Conservation (phyloP, 2,329 filamentous ascomycete species). For the Raffaelea deltoideospora region DNA sequence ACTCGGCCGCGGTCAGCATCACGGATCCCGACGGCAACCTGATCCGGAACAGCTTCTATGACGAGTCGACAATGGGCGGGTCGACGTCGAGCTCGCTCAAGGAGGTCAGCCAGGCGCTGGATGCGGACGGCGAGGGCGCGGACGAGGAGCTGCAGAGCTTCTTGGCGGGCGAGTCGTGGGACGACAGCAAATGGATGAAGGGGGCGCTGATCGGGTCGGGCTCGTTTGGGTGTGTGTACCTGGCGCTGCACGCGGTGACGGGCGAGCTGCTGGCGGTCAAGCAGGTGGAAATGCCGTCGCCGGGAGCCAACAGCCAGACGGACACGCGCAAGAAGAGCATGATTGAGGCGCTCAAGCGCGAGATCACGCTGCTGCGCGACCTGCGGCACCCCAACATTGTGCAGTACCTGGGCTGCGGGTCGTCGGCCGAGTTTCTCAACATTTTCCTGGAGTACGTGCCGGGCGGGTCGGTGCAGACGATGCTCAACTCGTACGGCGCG, state of each 20-base stretch:
- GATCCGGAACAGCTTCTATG: slow-evolving; percentile 65
- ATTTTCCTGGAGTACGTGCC: slow-evolving; percentile 99
- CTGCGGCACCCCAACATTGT: slow-evolving; percentile 95
- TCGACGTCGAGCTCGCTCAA: slow-evolving; percentile 58
- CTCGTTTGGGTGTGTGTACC: slow-evolving; percentile 89
- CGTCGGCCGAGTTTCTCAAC: slow-evolving; percentile 81
- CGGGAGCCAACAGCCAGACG: slow-evolving; percentile 62
- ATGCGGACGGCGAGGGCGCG: slow-evolving; percentile 79
- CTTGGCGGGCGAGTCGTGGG: slow-evolving; percentile 83
- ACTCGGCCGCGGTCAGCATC: slow-evolving; percentile 53
- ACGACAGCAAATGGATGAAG: slow-evolving; percentile 99
- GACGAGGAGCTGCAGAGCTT: slow-evolving; percentile 86
- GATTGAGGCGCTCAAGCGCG: slow-evolving; percentile 92
- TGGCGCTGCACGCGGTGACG: slow-evolving; percentile 88
- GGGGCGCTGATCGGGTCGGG: slow-evolving; percentile 93
- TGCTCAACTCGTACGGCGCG: slow-evolving; percentile 97
- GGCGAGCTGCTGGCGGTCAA: slow-evolving; percentile 97
- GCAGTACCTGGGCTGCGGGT: slow-evolving; percentile 91
- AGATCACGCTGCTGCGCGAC: slow-evolving; percentile 86
- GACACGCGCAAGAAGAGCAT: slow-evolving; percentile 93
- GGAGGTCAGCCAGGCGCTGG: slow-evolving; percentile 71
- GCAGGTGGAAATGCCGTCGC: slow-evolving; percentile 80
- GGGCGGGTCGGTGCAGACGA: slow-evolving; percentile 91
- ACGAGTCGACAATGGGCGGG: slow-evolving; percentile 32
- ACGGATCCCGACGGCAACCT: slow-evolving; percentile 64